Evolutionary conservation across 2,329 filamentous ascomycete genomes (phyloP).

Genomic region (Sclerotinia trifoliorum): DNA sequence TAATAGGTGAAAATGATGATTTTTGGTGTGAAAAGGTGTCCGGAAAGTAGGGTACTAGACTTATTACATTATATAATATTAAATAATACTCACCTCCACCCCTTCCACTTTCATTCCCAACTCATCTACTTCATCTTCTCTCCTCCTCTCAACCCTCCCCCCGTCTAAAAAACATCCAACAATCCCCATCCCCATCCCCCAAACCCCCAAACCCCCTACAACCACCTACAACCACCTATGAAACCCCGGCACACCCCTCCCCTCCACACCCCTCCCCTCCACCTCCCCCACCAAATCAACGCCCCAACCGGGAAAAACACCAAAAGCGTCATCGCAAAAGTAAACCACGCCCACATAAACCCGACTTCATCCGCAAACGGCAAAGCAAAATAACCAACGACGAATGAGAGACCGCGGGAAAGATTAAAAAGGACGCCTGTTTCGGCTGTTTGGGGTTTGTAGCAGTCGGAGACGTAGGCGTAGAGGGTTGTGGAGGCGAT

Average conservation of each 20-base stretch:
- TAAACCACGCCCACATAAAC: constrained; percentile 34
- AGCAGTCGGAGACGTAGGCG: constrained; percentile 36
- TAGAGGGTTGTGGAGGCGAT: constrained; percentile 36
- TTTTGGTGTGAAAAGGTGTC: too few relatives aligned
- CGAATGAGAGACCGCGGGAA: constrained; percentile 32
- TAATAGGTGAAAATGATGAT: too few relatives aligned
- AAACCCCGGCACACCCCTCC: constrained; percentile 30
- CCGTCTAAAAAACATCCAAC: too few relatives aligned
- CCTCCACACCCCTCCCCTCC: constrained; percentile 35
- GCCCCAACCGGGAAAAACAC: constrained; percentile 32
- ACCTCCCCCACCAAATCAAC: constrained; percentile 36
- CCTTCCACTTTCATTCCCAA: too few relatives aligned
- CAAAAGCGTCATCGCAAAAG: constrained; percentile 33
- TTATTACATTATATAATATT: not conserved
- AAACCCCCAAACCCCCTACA: too few relatives aligned
- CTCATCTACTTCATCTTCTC: too few relatives aligned
- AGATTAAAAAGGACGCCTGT: constrained; percentile 36
- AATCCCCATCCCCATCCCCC: not conserved
- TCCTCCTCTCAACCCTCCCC: too few relatives aligned
- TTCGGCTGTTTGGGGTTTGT: constrained; percentile 36
- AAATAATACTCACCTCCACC: not conserved
- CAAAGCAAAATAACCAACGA: constrained; percentile 35
- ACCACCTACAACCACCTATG: constrained; percentile 32
- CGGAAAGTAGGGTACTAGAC: too few relatives aligned
- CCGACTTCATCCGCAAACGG: constrained; percentile 31